phyloP scores from a whole-genome alignment of 257 asterid species.

The Petunia axillaris region DNA sequence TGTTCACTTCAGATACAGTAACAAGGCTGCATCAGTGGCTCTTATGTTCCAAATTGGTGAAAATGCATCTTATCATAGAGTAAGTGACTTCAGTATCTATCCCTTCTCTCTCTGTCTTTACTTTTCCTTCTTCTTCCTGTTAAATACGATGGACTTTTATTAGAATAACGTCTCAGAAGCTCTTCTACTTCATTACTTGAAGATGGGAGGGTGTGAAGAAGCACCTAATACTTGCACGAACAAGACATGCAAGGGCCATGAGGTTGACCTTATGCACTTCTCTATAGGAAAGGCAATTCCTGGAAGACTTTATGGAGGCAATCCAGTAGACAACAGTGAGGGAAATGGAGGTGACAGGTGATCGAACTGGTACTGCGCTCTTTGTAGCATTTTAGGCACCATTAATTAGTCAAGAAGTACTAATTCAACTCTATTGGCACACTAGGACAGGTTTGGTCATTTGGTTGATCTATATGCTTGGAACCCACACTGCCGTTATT shows the following conservation, averaged over 20 bases:
- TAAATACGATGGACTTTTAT: background rate
- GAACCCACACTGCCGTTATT: slow-evolving; percentile 65
- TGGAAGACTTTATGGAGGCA: slow-evolving; percentile 67
- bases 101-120: background rate
- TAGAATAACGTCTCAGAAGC: slow-evolving; percentile 25
- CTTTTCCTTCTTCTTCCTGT: background rate
- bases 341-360: slow-evolving; percentile 73
- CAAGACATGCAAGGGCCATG: slow-evolving; percentile 65
- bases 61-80: slow-evolving; percentile 65
- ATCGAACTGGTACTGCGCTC: slow-evolving; percentile 15
- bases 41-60: slow-evolving; percentile 70
- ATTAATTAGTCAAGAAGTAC: background rate
- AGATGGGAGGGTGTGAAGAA: slow-evolving; percentile 74
- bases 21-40: slow-evolving; percentile 57
- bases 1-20: slow-evolving; percentile 48
- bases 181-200: slow-evolving; percentile 22
- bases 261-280: slow-evolving; percentile 76
- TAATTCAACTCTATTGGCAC: slow-evolving; percentile 26
- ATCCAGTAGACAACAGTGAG: slow-evolving; percentile 50
- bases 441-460: slow-evolving; percentile 58
- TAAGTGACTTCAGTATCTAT: slow-evolving; percentile 33
- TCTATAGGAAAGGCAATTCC: slow-evolving; percentile 67
- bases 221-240: slow-evolving; percentile 53
- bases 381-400: background rate
- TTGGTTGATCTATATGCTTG: slow-evolving; percentile 62